phyloP scores from a whole-genome alignment of 1,284 basidiomycete species.

The Kalmanozyma brasiliensis region DNA sequence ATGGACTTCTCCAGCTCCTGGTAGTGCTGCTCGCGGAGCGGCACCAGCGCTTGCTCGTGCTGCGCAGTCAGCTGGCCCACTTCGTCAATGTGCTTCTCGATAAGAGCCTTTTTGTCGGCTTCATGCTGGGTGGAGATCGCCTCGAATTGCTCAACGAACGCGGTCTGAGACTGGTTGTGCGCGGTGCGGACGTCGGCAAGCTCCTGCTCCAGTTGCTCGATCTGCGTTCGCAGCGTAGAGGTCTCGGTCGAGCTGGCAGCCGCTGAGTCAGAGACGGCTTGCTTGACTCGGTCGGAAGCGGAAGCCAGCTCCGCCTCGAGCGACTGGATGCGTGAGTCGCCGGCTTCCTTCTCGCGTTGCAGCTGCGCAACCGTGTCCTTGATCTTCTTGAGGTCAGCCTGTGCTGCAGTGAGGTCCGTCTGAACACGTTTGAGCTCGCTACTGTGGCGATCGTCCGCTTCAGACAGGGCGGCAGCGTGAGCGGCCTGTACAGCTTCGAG shows the following conservation, averaged over 20 bases:
- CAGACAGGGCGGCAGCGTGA: conserved; percentile 31
- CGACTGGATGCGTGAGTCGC: conserved; percentile 23
- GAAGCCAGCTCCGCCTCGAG: conserved; percentile 35
- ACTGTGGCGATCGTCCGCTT: conserved; percentile 23
- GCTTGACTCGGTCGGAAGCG: conserved; percentile 36
- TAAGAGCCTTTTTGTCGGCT: conserved; percentile 32
- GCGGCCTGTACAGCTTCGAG: conserved; percentile 29
- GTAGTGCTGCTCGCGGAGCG: conserved; percentile 35
- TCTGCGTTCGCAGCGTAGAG: conserved; percentile 23
- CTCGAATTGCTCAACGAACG: conserved; percentile 50
- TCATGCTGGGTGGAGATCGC: conserved; percentile 30
- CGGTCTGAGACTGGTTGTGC: conserved; percentile 44
- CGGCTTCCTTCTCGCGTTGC: conserved; percentile 38
- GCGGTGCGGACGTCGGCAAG: conserved; percentile 34
- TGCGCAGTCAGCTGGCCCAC: conserved; percentile 19
- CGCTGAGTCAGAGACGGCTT: conserved; percentile 26
- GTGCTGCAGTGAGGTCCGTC: conserved; percentile 42
- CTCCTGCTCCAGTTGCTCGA: conserved; percentile 39
- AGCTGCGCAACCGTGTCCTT: conserved; percentile 34
- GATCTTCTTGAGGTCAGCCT: conserved; percentile 46
- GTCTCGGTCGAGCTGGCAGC: conserved; percentile 34
- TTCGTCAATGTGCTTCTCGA: conserved; percentile 49
- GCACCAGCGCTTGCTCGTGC: conserved; percentile 36
- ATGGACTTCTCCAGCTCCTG: conserved; percentile 43
- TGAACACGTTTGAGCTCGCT: conserved; percentile 40